A percentile compares a stretch with the other conserved stretches of the same genome.
Conservation (phyloP, 2,329 filamentous ascomycete genomes). For the Pyrenochaeta sp. region DNA sequence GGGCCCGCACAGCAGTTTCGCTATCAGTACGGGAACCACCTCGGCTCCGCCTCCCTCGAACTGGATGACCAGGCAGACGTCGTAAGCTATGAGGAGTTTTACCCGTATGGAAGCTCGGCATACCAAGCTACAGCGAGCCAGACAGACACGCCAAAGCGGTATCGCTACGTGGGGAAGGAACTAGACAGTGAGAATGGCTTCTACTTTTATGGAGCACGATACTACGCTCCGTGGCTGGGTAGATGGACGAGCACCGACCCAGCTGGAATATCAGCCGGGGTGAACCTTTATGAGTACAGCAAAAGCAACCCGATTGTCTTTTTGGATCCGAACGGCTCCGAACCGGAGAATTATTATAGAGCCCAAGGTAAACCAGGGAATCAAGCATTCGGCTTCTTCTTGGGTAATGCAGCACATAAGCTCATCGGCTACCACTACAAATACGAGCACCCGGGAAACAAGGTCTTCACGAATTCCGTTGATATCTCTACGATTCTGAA, state of each 20-base stretch:
- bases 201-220: slow-evolving; percentile 9
- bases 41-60: slow-evolving; percentile 23
- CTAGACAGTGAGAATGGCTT: slow-evolving; percentile 15
- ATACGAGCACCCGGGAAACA: too few relatives aligned
- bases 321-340: too few relatives aligned
- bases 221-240: slow-evolving; percentile 11
- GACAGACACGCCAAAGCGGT: neutral
- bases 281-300: slow-evolving; percentile 3
- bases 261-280: neutral
- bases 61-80: slow-evolving; percentile 31
- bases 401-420: too few relatives aligned
- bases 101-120: slow-evolving; percentile 33
- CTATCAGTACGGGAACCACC: slow-evolving; percentile 9
- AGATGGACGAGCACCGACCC: slow-evolving; percentile 6
- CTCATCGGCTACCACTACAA: too few relatives aligned
- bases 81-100: slow-evolving; percentile 45
- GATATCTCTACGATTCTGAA: too few relatives aligned
- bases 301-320: neutral
- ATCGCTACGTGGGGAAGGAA: slow-evolving; percentile 7
- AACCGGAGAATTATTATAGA: too few relatives aligned
- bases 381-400: too few relatives aligned
- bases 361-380: too few relatives aligned
- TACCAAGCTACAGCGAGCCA: slow-evolving; percentile 7
- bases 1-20: neutral
- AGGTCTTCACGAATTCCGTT: too few relatives aligned